Conservation (phyloP, 371 early-diverging fungal genomes). For the Cokeromyces recurvatus region DNA sequence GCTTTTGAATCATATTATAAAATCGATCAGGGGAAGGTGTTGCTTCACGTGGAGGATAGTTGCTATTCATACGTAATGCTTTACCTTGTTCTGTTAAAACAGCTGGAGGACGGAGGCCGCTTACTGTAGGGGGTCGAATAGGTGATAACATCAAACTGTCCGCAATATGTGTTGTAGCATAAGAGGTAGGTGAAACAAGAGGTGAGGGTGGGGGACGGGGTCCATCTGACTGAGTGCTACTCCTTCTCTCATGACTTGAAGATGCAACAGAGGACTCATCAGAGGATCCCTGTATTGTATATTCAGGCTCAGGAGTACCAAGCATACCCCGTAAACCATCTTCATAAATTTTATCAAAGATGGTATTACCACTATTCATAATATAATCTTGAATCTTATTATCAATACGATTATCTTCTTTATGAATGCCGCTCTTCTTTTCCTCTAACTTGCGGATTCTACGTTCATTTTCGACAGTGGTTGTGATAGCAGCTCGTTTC, state of each 20-base stretch:
- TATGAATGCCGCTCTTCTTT: slow-evolving; percentile 5
- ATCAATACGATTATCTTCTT: slow-evolving; percentile 16
- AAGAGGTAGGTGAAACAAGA: slow-evolving; percentile 15
- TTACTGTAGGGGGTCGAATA: slow-evolving; percentile 12
- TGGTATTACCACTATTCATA: slow-evolving; percentile 43
- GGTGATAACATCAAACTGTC: slow-evolving; percentile 5
- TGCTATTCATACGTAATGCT: slow-evolving; percentile 7
- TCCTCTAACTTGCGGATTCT: slow-evolving; percentile 65
- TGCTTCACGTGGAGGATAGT: slow-evolving; percentile 10
- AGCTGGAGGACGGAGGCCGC: slow-evolving; percentile 11
- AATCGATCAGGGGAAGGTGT: slow-evolving; percentile 46
- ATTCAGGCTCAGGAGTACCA: slow-evolving; percentile 29
- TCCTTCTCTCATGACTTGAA: slow-evolving; percentile 20
- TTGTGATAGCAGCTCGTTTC: slow-evolving; percentile 75
- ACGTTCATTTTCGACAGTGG: slow-evolving; percentile 77
- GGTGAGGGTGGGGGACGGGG: slow-evolving; percentile 23
- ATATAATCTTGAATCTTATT: slow-evolving; percentile 45
- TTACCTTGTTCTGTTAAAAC: slow-evolving; percentile 12
- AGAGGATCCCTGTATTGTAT: slow-evolving; percentile 9
- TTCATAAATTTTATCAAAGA: slow-evolving; percentile 60
- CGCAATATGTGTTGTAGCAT: neutral
- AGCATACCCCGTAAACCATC: slow-evolving; percentile 50
- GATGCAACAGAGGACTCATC: slow-evolving; percentile 23
- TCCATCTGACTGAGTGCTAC: slow-evolving; percentile 20
- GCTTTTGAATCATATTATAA: slow-evolving; percentile 42